Conservation (phyloP, 148 eudicot species). For the Spergularia bocconei region DNA sequence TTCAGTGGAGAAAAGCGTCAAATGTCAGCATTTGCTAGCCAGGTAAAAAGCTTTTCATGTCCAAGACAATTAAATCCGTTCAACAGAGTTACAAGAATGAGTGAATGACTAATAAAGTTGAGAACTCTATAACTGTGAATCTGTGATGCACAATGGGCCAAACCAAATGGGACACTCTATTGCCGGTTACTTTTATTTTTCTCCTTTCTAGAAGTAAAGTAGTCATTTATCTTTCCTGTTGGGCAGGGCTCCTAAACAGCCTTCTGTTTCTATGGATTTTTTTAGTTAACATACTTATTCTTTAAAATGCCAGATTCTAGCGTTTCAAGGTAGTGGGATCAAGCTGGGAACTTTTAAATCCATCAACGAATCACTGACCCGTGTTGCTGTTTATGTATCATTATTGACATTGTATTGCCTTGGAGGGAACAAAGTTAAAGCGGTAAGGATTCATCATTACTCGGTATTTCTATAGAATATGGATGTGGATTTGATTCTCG, state of each 20-base stretch:
- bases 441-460: constrained; percentile 52
- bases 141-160: constrained; percentile 4
- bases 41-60: constrained; percentile 44
- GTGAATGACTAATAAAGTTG: constrained; percentile 5
- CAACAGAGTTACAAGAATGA: not conserved
- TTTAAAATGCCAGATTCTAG: constrained; percentile 56
- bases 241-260: not conserved
- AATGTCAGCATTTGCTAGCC: constrained; percentile 82
- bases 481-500: not conserved
- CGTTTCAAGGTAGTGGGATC: constrained; percentile 76
- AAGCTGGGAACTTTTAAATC: constrained; percentile 86
- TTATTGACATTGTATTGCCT: constrained; percentile 82
- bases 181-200: not conserved
- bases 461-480: not conserved
- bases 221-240: not conserved
- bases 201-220: not conserved
- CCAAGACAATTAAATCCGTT: not conserved
- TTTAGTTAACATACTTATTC: constrained; percentile 19
- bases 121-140: not conserved
- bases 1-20: constrained; percentile 95
- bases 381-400: constrained; percentile 87
- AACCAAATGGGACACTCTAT: not conserved
- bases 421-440: constrained; percentile 91
- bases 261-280: not conserved
- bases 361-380: constrained; percentile 80